Evolutionary conservation across 2,329 filamentous ascomycete species (phyloP).

Genomic region (Microcyclospora tardicrescens): DNA sequence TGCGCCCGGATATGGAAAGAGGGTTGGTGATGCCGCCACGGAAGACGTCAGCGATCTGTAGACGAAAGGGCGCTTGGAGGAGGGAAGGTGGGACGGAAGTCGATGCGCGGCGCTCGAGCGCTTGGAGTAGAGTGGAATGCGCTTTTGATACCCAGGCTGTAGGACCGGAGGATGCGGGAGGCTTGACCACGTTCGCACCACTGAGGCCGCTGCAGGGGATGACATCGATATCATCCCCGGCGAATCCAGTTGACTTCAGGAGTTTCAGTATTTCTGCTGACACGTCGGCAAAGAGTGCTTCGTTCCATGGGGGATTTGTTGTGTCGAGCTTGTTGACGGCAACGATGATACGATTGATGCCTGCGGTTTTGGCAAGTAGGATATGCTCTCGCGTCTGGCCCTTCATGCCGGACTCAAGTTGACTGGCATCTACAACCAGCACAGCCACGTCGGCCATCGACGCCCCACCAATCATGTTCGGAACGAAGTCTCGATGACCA

Average conservation of each 20-base stretch:
- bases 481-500: conserved; percentile 89
- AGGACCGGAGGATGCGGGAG: conserved; percentile 33
- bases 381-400: conserved; percentile 94
- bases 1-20: conserved; percentile 70
- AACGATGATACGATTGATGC: conserved; percentile 75
- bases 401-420: conserved; percentile 84
- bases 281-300: conserved; percentile 75
- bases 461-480: conserved; percentile 96
- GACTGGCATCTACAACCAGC: conserved; percentile 85
- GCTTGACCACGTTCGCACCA: conserved; percentile 69
- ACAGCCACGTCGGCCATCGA: conserved; percentile 94
- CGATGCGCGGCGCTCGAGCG: conserved; percentile 46
- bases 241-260: conserved; percentile 68
- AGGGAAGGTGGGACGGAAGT: conserved; percentile 55
- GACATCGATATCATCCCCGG: conserved; percentile 67
- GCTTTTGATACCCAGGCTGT: conserved; percentile 59
- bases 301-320: conserved; percentile 55
- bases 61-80: conserved; percentile 64
- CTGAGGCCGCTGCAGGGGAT: conserved; percentile 81
- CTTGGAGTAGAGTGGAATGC: conserved; percentile 58
- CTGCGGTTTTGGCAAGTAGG: conserved; percentile 76
- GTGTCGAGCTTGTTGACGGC: conserved; percentile 93
- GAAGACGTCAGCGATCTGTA: conserved; percentile 83
- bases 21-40: conserved; percentile 66
- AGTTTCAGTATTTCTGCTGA: conserved; percentile 72